Base-by-base conservation (phyloP, 2,329 filamentous ascomycete species). In the Ilyonectria destructans region DNA sequence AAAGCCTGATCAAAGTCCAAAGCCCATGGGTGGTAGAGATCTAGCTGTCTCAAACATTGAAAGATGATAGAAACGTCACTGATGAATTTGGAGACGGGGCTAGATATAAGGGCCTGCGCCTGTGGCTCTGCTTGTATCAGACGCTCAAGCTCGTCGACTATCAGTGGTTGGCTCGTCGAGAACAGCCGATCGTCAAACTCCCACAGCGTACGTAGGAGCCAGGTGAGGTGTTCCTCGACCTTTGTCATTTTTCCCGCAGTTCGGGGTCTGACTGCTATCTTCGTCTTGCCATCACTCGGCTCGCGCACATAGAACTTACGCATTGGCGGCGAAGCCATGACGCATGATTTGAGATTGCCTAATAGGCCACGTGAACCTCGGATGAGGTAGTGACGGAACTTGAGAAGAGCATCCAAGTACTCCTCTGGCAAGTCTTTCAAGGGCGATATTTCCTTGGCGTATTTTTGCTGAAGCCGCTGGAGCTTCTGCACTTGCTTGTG, bases 11-110 rank as follows among this genome's bases (percentile, higher is more conserved):
- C 80, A 52, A 85, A 86, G 0, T 70, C 77, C 35, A 74, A 76
- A 3, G 85, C 83, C 85, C 86, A 87, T 0, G 86, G 86, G 52
- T 85, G 83, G 68, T 83, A 88, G 1, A 82, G 64, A 2, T 85
- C 74, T 3, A 89, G 70, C 64, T 88, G 85, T 6, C 77, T 75
- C 8, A 82, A 31, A 56, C 84, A 85, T 66, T 88, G 77, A 1
- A 79, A 71, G 1, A 87, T 45, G 37, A 89, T 81, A 3, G 85
- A 82, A 0, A 88, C 74, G 17, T 87, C 82, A 3, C 82, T 81
- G 8, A 89, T 79, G 0, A 81, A 46, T 0, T 62, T 62, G 2
- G 78, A 79, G 0, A 86, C 69, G 15, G 70, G 77, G 0, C 79
- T 48, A 0, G 86, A 84, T 1, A 87, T 63, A 6, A 86, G 68